phyloP scores from a whole-genome alignment of 1,139 yeast genomes.

The Kazachstania sp. region DNA sequence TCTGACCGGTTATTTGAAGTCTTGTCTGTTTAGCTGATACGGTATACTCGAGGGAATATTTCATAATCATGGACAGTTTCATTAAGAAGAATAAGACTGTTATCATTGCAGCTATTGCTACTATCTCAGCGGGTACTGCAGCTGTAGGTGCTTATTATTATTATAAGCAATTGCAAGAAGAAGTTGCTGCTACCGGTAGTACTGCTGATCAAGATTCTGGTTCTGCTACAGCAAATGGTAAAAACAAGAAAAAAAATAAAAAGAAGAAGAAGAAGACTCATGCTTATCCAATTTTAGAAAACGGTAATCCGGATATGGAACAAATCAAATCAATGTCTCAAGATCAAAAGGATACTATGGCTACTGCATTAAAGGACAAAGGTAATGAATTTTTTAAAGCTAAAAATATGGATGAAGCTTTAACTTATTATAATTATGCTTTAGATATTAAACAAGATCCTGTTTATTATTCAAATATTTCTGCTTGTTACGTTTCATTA shows the following conservation, averaged over 20 bases:
- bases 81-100: slow-evolving; percentile 52
- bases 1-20: too few relatives aligned
- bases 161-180: slow-evolving; percentile 33
- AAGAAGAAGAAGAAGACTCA: slow-evolving; percentile 29
- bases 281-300: slow-evolving; percentile 39
- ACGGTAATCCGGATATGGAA: slow-evolving; percentile 53
- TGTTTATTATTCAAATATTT: slow-evolving; percentile 84
- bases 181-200: slow-evolving; percentile 8
- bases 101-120: slow-evolving; percentile 50
- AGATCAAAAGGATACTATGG: slow-evolving; percentile 57
- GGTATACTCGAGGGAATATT: too few relatives aligned
- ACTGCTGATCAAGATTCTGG: slow-evolving; percentile 4
- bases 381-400: slow-evolving; percentile 76
- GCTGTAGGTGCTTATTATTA: slow-evolving; percentile 52
- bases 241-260: slow-evolving; percentile 23
- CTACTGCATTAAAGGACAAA: slow-evolving; percentile 73
- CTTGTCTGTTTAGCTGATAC: too few relatives aligned
- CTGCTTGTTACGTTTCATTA: slow-evolving; percentile 87
- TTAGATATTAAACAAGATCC: slow-evolving; percentile 70
- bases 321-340: slow-evolving; percentile 41
- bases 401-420: slow-evolving; percentile 64
- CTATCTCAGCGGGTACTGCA: slow-evolving; percentile 55
- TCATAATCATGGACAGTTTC: slow-evolving; percentile 33
- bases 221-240: slow-evolving; percentile 12
- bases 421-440: slow-evolving; percentile 71